phyloP scores from a whole-genome alignment of 441 rosid genomes.

The Breynia disticha region DNA sequence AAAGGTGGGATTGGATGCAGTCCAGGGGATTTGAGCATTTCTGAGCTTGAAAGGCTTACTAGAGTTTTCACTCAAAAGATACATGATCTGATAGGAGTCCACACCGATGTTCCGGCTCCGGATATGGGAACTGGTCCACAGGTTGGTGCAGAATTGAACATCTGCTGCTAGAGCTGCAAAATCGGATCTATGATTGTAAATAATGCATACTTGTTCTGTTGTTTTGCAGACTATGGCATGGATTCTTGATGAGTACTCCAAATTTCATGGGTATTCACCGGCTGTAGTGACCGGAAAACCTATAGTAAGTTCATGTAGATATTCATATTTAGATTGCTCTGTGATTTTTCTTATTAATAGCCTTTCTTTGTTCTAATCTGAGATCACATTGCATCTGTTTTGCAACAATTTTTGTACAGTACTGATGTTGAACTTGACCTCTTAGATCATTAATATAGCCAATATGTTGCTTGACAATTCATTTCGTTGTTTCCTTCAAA shows the following conservation, averaged over 20 bases:
- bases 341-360: background rate
- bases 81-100: constrained; percentile 90
- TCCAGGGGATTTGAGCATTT: constrained; percentile 57
- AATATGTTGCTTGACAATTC: background rate
- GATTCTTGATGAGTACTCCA: constrained; percentile 98
- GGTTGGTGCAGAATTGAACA: constrained; percentile 36
- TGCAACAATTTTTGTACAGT: too few species aligned
- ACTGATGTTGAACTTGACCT: too few species aligned
- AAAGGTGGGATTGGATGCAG: constrained; percentile 97
- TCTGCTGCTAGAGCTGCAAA: background rate
- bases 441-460: too few species aligned
- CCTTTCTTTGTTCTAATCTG: background rate
- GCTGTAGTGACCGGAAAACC: constrained; percentile 98
- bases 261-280: constrained; percentile 94
- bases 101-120: constrained; percentile 96
- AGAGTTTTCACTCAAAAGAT: constrained; percentile 98
- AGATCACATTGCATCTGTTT: too few species aligned
- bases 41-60: constrained; percentile 88
- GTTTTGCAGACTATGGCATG: constrained; percentile 84
- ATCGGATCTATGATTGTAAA: background rate
- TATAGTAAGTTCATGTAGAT: constrained; percentile 35
- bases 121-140: constrained; percentile 99
- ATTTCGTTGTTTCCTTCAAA: constrained; percentile 6
- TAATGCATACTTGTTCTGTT: constrained; percentile 2
- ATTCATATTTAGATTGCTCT: background rate